Evolutionary conservation across 1,284 basidiomycete species (phyloP).

Genomic region (Puccinia coronata): DNA sequence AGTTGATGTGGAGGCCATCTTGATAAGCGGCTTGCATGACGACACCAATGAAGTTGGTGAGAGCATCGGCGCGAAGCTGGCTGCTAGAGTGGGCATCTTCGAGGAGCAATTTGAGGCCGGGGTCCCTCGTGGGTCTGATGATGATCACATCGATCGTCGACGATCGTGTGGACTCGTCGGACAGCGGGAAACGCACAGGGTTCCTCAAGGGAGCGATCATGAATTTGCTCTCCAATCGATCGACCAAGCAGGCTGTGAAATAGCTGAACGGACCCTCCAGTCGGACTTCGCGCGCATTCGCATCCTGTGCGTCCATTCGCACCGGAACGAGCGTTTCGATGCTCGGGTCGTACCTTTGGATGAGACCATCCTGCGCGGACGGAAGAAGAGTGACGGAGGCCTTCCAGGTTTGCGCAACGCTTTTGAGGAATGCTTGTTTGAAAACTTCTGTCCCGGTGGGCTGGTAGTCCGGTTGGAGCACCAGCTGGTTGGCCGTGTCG

Average conservation of each 20-base stretch:
- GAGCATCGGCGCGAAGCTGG: slow-evolving; percentile 55
- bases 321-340: slow-evolving; percentile 54
- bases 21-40: slow-evolving; percentile 71
- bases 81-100: slow-evolving; percentile 56
- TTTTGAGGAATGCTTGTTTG: slow-evolving; percentile 77
- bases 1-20: slow-evolving; percentile 69
- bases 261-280: slow-evolving; percentile 78
- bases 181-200: slow-evolving; percentile 49
- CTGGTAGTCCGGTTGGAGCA: slow-evolving; percentile 60
- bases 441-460: slow-evolving; percentile 73
- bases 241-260: slow-evolving; percentile 71
- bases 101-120: slow-evolving; percentile 23
- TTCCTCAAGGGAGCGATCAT: slow-evolving; percentile 68
- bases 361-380: background rate
- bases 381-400: slow-evolving; percentile 65
- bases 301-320: slow-evolving; percentile 51
- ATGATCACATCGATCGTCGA: slow-evolving; percentile 71
- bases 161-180: background rate
- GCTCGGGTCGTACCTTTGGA: slow-evolving; percentile 56
- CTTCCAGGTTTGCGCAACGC: slow-evolving; percentile 72
- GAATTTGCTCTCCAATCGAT: slow-evolving; percentile 79
- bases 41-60: slow-evolving; percentile 52
- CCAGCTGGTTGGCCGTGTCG: slow-evolving; percentile 73
- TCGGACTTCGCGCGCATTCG: slow-evolving; percentile 51
- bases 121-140: slow-evolving; percentile 74